phyloP scores from a whole-genome alignment of 2,329 filamentous ascomycete genomes.

The Phialophora verrucosa region DNA sequence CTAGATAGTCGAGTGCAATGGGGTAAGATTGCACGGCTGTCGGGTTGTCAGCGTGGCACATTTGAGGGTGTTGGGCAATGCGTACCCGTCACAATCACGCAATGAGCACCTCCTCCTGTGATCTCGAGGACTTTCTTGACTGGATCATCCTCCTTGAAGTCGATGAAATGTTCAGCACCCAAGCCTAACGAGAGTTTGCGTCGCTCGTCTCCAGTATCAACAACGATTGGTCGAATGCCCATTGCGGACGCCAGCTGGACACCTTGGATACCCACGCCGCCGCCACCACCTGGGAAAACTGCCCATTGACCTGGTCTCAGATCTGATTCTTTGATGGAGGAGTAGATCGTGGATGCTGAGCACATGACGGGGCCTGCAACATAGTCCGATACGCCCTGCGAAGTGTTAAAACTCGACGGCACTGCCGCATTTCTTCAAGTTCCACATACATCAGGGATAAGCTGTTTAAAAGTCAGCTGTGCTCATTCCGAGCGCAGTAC shows the following conservation, averaged over 20 bases:
- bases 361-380: constrained; percentile 68
- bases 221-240: constrained; percentile 62
- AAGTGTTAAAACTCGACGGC: constrained; percentile 40
- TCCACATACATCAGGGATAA: constrained; percentile 33
- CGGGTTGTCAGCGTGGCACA: constrained; percentile 2
- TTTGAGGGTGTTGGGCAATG: neutral
- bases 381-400: constrained; percentile 61
- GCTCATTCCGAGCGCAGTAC: neutral
- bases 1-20: constrained; percentile 53
- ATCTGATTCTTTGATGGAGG: constrained; percentile 59
- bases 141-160: constrained; percentile 54
- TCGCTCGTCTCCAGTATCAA: constrained; percentile 59
- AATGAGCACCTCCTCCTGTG: constrained; percentile 55
- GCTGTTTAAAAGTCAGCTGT: constrained; percentile 19
- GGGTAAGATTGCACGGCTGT: constrained; percentile 47
- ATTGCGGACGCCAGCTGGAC: constrained; percentile 62
- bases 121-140: constrained; percentile 53
- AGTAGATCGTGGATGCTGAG: constrained; percentile 63
- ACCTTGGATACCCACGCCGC: constrained; percentile 64
- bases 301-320: constrained; percentile 61
- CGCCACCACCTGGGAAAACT: constrained; percentile 61
- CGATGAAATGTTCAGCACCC: constrained; percentile 63
- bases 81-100: constrained; percentile 49
- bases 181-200: constrained; percentile 54
- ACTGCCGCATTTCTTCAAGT: neutral